Evolutionary conservation across 2,329 filamentous ascomycete genomes (phyloP).

Genomic region (Sarocladium oryzae): DNA sequence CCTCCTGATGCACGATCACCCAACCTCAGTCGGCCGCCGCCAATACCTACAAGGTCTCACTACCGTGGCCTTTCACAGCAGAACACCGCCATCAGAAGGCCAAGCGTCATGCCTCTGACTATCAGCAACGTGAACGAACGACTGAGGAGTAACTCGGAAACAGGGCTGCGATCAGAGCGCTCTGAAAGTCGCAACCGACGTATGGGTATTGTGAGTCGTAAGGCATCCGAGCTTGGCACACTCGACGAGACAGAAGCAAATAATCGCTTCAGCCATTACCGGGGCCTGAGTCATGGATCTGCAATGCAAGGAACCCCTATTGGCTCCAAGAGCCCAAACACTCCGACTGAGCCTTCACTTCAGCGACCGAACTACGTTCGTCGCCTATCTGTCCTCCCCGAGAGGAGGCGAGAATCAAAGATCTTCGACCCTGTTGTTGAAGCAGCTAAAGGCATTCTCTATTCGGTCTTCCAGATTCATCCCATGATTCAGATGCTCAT

Average conservation of each 20-base stretch:
- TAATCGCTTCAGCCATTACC: slow-evolving; percentile 60
- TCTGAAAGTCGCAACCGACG: slow-evolving; percentile 51
- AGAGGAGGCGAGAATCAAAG: slow-evolving; percentile 56
- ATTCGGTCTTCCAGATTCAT: slow-evolving; percentile 62
- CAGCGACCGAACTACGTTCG: slow-evolving; percentile 58
- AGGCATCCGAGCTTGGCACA: slow-evolving; percentile 53
- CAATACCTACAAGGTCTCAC: slow-evolving; percentile 71
- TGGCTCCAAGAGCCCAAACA: slow-evolving; percentile 46
- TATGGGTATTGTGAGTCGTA: slow-evolving; percentile 59
- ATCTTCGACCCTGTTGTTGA: slow-evolving; percentile 56
- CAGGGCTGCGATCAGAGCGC: slow-evolving; percentile 45
- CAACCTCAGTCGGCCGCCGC: slow-evolving; percentile 59
- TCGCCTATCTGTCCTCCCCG: slow-evolving; percentile 55
- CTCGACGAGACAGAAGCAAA: slow-evolving; percentile 56
- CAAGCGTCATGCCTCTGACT: slow-evolving; percentile 64
- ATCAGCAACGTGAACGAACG: slow-evolving; percentile 66
- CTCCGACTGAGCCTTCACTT: slow-evolving; percentile 50
- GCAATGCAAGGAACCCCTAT: slow-evolving; percentile 52
- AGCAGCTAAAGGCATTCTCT: slow-evolving; percentile 59
- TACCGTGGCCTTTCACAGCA: slow-evolving; percentile 69
- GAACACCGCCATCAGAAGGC: slow-evolving; percentile 56
- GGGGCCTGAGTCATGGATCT: slow-evolving; percentile 61
- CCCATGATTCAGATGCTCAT: slow-evolving; percentile 62
- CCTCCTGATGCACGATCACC: slow-evolving; percentile 63
- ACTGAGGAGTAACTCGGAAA: slow-evolving; percentile 59